A percentile compares a stretch with the other conserved stretches of the same genome.
These are phyloP conservation scores for Penicillium sp. DNA, from an alignment of 2,329 filamentous ascomycete species.

Conservation along the genomic window DNA sequence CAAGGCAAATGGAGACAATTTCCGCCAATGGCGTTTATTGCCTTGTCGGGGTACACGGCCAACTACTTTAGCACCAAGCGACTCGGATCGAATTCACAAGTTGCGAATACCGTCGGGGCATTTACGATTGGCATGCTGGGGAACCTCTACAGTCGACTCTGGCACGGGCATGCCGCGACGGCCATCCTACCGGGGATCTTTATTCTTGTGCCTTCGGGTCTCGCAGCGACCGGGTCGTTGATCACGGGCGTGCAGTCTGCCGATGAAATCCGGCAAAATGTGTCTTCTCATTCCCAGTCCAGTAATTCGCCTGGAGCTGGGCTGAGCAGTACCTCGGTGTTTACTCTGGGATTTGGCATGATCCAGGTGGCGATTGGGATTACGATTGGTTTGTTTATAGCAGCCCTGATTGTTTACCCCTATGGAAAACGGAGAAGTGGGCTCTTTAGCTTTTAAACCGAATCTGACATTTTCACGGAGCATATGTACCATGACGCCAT, in stretches of 20 bases:
- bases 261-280: conserved; percentile 49
- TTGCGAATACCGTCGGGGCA: conserved; percentile 75
- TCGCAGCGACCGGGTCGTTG: conserved; percentile 58
- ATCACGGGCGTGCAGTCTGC: conserved; percentile 58
- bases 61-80: conserved; percentile 42
- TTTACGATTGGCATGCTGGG: conserved; percentile 73
- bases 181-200: conserved; percentile 87
- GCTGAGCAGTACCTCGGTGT: conserved; percentile 18
- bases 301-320: conserved; percentile 20
- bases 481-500: too few species aligned
- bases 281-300: conserved; percentile 12
- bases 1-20: conserved; percentile 78
- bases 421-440: conserved; percentile 44
- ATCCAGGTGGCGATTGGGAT: conserved; percentile 46
- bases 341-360: conserved; percentile 43
- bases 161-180: conserved; percentile 78
- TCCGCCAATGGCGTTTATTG: conserved; percentile 72
- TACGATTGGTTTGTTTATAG: conserved; percentile 44
- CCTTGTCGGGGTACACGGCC: conserved; percentile 70
- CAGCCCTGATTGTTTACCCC: conserved; percentile 43
- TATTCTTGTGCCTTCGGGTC: conserved; percentile 60
- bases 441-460: conserved; percentile 37
- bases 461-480: background rate
- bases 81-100: conserved; percentile 70
- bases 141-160: conserved; percentile 70